phyloP scores from a whole-genome alignment of 1,284 basidiomycete genomes.

The Stygiomarasmius scandens region DNA sequence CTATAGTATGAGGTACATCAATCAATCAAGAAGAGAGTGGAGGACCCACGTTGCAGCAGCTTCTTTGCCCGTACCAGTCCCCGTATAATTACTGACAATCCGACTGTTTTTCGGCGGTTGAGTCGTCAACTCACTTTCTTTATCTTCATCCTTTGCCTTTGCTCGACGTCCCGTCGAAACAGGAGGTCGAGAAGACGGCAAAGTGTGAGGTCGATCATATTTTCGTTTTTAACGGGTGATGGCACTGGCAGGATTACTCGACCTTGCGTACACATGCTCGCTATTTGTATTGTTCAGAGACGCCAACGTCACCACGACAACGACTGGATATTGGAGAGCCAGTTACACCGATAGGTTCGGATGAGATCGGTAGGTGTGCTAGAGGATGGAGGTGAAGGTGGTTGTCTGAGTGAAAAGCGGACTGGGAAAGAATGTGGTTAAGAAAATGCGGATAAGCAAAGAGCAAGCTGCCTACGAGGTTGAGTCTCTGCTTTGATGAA shows the following conservation, averaged over 20 bases:
- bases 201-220: neutral
- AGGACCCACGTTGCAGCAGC: slow-evolving; percentile 1
- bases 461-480: neutral
- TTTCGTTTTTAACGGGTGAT: neutral
- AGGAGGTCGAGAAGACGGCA: neutral
- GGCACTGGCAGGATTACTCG: neutral
- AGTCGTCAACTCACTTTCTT: neutral
- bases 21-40: neutral
- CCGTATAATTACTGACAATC: neutral
- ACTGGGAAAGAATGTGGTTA: neutral
- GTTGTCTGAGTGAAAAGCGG: neutral
- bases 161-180: neutral
- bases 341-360: neutral
- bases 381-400: neutral
- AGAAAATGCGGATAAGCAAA: neutral
- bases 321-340: neutral
- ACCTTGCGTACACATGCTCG: slow-evolving; percentile 3
- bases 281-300: too few species aligned
- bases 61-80: slow-evolving; percentile 18
- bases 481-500: neutral
- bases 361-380: neutral
- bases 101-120: neutral
- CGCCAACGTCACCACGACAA: neutral
- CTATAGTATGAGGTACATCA: neutral
- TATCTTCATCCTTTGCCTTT: neutral